A percentile compares a stretch with the other conserved stretches of the same genome.
phyloP scores from a whole-genome alignment of 208 protist species.

The Cochliopodium minus region DNA sequence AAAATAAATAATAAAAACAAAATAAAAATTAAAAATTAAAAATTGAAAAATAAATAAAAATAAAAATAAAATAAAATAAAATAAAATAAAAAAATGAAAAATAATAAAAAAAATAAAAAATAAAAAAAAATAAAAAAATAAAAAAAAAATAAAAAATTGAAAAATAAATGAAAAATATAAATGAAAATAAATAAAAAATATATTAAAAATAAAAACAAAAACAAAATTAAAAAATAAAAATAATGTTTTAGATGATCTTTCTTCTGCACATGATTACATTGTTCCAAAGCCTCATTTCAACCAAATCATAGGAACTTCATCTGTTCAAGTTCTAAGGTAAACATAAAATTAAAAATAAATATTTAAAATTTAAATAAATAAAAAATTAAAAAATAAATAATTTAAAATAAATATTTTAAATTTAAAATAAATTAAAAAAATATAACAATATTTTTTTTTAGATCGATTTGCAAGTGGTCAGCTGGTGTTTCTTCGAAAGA shows the following conservation, averaged over 20 bases:
- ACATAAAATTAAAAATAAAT: neutral
- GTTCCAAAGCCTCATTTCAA: no score
- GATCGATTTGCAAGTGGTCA: conserved; percentile 4
- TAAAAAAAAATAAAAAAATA: no score
- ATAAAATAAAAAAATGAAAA: neutral
- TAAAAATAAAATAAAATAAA: neutral
- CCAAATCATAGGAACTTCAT: no score
- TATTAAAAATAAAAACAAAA: no score
- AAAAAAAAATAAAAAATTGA: no score
- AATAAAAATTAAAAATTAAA: neutral
- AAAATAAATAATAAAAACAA: neutral
- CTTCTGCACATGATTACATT: no score
- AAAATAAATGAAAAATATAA: no score
- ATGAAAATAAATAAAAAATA: no score
- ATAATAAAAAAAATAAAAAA: neutral
- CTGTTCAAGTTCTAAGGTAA: no score
- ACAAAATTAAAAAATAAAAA: no score
- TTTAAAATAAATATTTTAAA: neutral
- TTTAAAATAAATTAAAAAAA: neutral
- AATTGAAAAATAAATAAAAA: neutral
- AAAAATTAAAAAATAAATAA: neutral
- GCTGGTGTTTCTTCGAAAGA: neutral
- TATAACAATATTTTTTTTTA: neutral
- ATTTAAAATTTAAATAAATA: neutral
- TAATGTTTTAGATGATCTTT: no score